Evolutionary conservation across 1,284 basidiomycete species (phyloP).

Genomic region (Marasmius tenuissimus): DNA sequence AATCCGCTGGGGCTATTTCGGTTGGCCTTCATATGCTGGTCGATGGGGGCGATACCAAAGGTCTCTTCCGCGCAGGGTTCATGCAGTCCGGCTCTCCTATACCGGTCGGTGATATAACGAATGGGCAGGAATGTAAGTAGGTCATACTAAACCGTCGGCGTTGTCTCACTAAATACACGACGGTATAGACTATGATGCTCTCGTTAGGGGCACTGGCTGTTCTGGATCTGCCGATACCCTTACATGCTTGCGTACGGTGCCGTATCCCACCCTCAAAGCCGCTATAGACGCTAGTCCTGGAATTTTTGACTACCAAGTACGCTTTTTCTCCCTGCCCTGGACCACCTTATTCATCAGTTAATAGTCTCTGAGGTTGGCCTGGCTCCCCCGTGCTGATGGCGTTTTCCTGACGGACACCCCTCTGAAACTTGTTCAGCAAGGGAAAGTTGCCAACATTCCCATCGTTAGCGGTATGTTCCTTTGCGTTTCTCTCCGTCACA

Average conservation of each 20-base stretch:
- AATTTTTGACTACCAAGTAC: slow-evolving; percentile 46
- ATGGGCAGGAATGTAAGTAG: slow-evolving; percentile 27
- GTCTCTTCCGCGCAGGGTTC: slow-evolving; percentile 50
- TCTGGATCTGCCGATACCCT: slow-evolving; percentile 41
- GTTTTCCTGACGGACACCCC: slow-evolving; percentile 45
- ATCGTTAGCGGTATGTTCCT: slow-evolving; percentile 37
- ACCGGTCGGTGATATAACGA: slow-evolving; percentile 41
- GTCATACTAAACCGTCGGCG: no score
- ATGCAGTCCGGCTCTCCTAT: slow-evolving; percentile 53
- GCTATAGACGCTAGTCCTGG: slow-evolving; percentile 44
- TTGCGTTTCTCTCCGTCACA: background rate
- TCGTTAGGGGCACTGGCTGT: slow-evolving; percentile 48
- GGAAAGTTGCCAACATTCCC: slow-evolving; percentile 45
- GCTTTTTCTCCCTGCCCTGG: background rate
- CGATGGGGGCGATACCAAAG: slow-evolving; percentile 47
- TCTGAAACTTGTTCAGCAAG: slow-evolving; percentile 36
- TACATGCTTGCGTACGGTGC: slow-evolving; percentile 46
- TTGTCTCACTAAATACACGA: background rate
- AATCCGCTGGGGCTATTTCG: slow-evolving; percentile 57
- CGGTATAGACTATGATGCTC: slow-evolving; percentile 37
- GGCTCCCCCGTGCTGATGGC: slow-evolving; percentile 55
- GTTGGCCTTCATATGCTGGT: slow-evolving; percentile 51
- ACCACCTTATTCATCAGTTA: background rate
- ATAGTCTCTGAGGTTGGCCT: slow-evolving; percentile 40
- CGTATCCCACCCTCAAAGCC: slow-evolving; percentile 38